Percentiles rank a stretch among this genome's conserved stretches.
Conservation (phyloP, 2,329 filamentous ascomycete species). For the Aspergillus novoparasiticus region DNA sequence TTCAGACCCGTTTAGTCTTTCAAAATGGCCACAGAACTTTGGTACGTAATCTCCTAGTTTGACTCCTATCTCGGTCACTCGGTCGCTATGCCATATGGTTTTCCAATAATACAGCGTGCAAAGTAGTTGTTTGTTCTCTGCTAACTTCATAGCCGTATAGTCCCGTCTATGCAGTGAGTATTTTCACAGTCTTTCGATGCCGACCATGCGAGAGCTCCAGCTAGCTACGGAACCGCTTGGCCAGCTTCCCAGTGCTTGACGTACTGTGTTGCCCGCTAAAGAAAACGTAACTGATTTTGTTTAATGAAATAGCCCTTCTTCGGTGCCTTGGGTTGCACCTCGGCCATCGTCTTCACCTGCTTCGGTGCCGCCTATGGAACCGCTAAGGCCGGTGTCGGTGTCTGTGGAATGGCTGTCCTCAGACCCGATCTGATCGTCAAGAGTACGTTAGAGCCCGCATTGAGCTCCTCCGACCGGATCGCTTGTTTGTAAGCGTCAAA, state of each 20-base stretch:
- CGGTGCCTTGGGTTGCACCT: conserved; percentile 94
- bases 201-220: conserved; percentile 17
- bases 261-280: conserved; percentile 10
- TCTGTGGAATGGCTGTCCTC: conserved; percentile 96
- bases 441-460: conserved; percentile 67
- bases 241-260: conserved; percentile 12
- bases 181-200: conserved; percentile 11
- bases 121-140: conserved; percentile 6
- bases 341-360: conserved; percentile 94
- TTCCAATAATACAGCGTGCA: background rate
- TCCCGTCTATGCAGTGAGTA: conserved; percentile 98
- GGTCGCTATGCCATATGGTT: conserved; percentile 31
- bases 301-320: conserved; percentile 74
- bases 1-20: conserved; percentile 20
- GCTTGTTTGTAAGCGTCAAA: background rate
- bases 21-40: conserved; percentile 79
- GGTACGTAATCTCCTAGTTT: conserved; percentile 63
- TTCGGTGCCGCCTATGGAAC: conserved; percentile 97
- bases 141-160: conserved; percentile 53
- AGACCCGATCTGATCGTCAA: conserved; percentile 98
- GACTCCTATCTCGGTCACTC: conserved; percentile 34
- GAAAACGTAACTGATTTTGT: conserved; percentile 1
- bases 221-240: conserved; percentile 16
- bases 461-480: background rate
- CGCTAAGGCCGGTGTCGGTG: conserved; percentile 98